These are phyloP conservation scores for Salix suchowensis DNA, from an alignment of 345 rosid species.

Conservation along the genomic window DNA sequence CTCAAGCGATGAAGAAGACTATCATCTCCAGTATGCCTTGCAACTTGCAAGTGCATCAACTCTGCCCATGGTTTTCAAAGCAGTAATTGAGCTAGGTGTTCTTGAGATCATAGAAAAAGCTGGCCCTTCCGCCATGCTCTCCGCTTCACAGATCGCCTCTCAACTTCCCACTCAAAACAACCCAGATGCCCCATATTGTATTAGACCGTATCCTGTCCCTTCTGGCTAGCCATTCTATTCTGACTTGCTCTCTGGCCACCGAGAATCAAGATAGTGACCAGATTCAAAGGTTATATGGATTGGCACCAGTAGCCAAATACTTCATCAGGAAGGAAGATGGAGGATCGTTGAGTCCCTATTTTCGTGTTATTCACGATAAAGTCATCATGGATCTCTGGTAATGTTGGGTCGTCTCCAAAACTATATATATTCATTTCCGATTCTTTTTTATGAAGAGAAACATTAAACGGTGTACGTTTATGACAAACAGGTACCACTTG, in stretches of 20 bases:
- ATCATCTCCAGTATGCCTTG: slow-evolving; percentile 12
- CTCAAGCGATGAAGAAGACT: slow-evolving; percentile 4
- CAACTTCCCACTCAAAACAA: slow-evolving; percentile 34
- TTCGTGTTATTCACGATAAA: slow-evolving; percentile 35
- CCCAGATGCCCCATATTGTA: slow-evolving; percentile 37
- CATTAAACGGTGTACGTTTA: too few species aligned
- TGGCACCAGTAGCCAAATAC: background rate
- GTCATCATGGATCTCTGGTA: slow-evolving; percentile 42
- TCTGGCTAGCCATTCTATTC: slow-evolving; percentile 44
- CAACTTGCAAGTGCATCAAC: slow-evolving; percentile 8
- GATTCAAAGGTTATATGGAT: background rate
- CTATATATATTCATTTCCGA: background rate
- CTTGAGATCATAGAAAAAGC: slow-evolving; percentile 27
- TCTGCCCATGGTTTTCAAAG: slow-evolving; percentile 25
- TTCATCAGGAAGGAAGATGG: slow-evolving; percentile 9
- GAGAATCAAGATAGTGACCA: background rate
- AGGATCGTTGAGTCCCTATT: slow-evolving; percentile 39
- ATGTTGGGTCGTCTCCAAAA: background rate
- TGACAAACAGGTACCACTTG: slow-evolving; percentile 48
- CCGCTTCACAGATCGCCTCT: slow-evolving; percentile 37
- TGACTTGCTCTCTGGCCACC: slow-evolving; percentile 4
- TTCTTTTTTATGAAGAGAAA: background rate
- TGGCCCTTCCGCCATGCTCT: slow-evolving; percentile 22
- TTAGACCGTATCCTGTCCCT: slow-evolving; percentile 49
- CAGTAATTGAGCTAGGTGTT: slow-evolving; percentile 23